Base-by-base conservation (phyloP, 2,329 filamentous ascomycete genomes). In the Hirsutella thompsonii region DNA sequence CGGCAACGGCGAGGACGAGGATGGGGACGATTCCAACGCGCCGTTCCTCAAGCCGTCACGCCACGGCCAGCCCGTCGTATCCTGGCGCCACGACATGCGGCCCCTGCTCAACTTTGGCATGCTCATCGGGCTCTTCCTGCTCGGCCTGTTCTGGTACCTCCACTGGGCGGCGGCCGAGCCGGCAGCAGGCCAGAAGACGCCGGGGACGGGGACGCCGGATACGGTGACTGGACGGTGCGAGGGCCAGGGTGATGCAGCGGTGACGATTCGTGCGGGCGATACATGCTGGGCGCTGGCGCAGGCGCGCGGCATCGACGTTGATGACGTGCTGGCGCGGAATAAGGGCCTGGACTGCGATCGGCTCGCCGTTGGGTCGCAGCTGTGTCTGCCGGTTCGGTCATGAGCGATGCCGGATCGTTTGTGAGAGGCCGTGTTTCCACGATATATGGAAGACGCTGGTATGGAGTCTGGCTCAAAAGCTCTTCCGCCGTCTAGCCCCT, bases 61-160 rank as follows among this genome's bases (percentile, higher is more conserved):
- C 37, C 37, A 6, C 23, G 41, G 43, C 16, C 44, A 37, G 21
- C 50, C 46, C 47, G 59, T 53, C 32, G 56, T 58, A 26, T 68
- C 72, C 5, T 70, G 72, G 66, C 63, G 73, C 23, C 62, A 65
- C 28, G 67, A 72, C 44, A 59, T 72, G 58, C 66, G 63, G 59
- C 69, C 69, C n/a, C 58, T 78, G 47, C 60, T 78, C 50, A 76
- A 76, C 51, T 78, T 76, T 55, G 72, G 70, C 41, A 55, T 76
- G 45, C 54, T 78, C 29, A 61, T 74, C 40, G 59, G 71, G 4
- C 49, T 75, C 14, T 69, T 66, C 44, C 54, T 78, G 37, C 50
- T 76, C 28, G 52, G 66, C 16, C 49, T 77, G 35, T 65, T 69
- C 44, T 73, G 67, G 66, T 67, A 66, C 52, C 56, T 73, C 16